Base-by-base conservation (phyloP, 2,329 filamentous ascomycete genomes). In the Fusarium praegraminearum region DNA sequence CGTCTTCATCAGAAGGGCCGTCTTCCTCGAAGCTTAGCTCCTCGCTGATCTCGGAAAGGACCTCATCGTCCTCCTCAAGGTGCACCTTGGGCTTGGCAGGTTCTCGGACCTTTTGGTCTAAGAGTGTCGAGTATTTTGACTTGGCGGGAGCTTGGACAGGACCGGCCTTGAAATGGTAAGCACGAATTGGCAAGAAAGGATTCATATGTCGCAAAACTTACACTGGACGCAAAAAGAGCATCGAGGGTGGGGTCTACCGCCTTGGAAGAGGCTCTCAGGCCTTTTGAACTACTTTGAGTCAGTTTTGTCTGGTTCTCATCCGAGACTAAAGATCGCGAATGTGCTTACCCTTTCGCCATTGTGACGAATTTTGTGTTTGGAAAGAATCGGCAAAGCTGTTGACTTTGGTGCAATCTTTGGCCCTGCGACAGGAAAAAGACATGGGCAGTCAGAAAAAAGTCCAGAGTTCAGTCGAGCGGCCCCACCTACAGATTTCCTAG, bases 141-240 rank as follows among this genome's bases (percentile, higher is more conserved):
- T 82, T 82, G 2, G 81, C 69, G 26, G 83, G 82, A 12, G 80
- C 77, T 63, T 83, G 80, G 2, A 86, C 83, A 7, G 87, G 86
- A 7, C 86, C 86, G 57, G 84, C 77, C 86, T 89, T 59, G 18
- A 40, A 54, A 62, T 50, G 36, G 54, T 73, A 13, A 75, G 72
- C 41, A 50, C 15, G 24, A 57, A 60, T 55, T 43, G 36, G 28
- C 44, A 46, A 49, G 47, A 58, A 57, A 24, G 33, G 16, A n/a
- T 44, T 64, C 13, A 36, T 12, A 38, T 45, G 60, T 64, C 54
- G 62, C 57, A 57, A 46, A 62, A 86, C 90, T 82, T 86, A 93
- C 91, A 83, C 91, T 93, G 60, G 85, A 83, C 60, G 90, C 86
- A 80, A 94, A 94, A 40, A 94, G 84, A 65, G 90, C 89, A 75